Evolutionary conservation across 257 asterid genomes (phyloP).

Genomic region (Hygrophila difformis): DNA sequence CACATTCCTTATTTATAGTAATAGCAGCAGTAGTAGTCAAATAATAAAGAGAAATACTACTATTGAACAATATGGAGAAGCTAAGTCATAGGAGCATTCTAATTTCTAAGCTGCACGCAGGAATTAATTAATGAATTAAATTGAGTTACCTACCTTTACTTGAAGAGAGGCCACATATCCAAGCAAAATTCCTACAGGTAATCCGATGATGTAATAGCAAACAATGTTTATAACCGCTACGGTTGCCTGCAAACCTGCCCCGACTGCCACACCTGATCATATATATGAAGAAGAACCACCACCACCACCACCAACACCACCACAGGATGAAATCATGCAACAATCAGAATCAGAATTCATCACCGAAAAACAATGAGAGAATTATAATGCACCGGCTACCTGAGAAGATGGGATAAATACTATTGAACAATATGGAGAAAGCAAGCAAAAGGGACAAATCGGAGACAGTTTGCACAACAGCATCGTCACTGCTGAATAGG

Average conservation of each 20-base stretch:
- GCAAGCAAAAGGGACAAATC: conserved; percentile 54
- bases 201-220: conserved; percentile 34
- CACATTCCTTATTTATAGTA: too few species aligned
- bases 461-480: conserved; percentile 34
- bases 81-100: too few species aligned
- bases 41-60: too few species aligned
- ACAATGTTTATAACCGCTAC: conserved; percentile 34
- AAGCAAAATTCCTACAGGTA: conserved; percentile 40
- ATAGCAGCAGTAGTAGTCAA: too few species aligned
- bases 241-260: conserved; percentile 41
- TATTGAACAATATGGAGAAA: conserved; percentile 48
- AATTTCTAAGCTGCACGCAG: background rate
- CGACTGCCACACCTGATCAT: conserved; percentile 45
- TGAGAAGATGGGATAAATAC: conserved; percentile 67
- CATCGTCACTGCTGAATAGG: conserved; percentile 41
- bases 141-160: conserved; percentile 22
- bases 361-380: background rate
- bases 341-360: background rate
- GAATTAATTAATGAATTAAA: background rate
- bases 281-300: too few species aligned
- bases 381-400: conserved; percentile 20
- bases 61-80: too few species aligned
- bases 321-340: too few species aligned
- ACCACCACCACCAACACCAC: too few species aligned
- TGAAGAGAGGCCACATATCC: conserved; percentile 28